Base-by-base conservation (phyloP, 2,329 filamentous ascomycete genomes). In the Curvularia eragrostidis region DNA sequence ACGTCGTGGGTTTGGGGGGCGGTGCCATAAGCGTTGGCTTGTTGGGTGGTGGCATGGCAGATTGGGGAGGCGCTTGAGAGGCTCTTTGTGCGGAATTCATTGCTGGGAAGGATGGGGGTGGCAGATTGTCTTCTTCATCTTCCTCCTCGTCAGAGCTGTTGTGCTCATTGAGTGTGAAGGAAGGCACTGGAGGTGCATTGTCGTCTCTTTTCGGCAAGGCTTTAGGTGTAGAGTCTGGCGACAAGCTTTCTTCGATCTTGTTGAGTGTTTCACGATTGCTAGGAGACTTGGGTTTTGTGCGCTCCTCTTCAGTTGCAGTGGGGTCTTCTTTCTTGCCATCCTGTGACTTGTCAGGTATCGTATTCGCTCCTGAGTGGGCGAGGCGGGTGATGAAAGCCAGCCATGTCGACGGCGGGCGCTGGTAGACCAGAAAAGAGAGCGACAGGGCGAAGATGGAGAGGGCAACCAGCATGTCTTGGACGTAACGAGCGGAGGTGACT, bases 81-180 rank as follows among this genome's bases (percentile, higher is more conserved):
- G 79, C 76, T 59, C 79, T 71, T 59, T 82, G 80, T 8, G 78
- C 79, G 8, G 79, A 82, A 64, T 82, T 80, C 32, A 77, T 58
- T 2, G 80, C 78, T 28, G 80, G 79, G 51, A 81, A 82, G 0
- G 74, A 78, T 21, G 80, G 77, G 5, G 74, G 77, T 9, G 75
- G 76, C 2, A 78, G 61, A 30, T 72, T 69, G 48, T 76, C 73
- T 41, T 73, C 68, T 21, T 75, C 71, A 0, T 64, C 58, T 9
- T 67, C 62, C 24, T 73, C 72, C 21, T 15, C 39, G 4, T 41
- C 38, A 23, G 67, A 69, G 57, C 68, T 71, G 28, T 72, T 65
- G 42, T 76, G 68, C 48, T 68, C 65, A n/a, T 69, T 70, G 52
- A 79, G 73, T 18, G 76, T 70, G 60, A 79, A 78, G 38, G 72